phyloP scores from a whole-genome alignment of 2,329 filamentous ascomycete genomes.

The Hypoxylon sp. region DNA sequence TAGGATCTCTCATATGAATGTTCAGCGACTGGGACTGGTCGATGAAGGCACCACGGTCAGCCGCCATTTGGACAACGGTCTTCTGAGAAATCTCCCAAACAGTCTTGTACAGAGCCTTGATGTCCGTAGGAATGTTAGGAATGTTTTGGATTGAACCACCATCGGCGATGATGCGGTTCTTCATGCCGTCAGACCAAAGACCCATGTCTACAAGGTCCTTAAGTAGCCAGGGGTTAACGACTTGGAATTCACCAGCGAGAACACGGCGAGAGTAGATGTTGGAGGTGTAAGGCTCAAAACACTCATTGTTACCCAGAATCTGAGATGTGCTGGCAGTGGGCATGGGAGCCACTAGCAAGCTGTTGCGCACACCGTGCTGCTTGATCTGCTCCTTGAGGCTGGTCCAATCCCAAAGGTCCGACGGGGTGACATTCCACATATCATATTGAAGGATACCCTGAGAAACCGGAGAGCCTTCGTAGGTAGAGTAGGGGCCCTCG shows the following conservation, averaged over 20 bases:
- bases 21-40: constrained; percentile 99
- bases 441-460: constrained; percentile 97
- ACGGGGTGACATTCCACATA: constrained; percentile 96
- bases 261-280: constrained; percentile 99
- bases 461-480: constrained; percentile 92
- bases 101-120: constrained; percentile 98
- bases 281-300: constrained; percentile 99
- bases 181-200: constrained; percentile 99
- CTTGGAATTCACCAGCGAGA: constrained; percentile 97
- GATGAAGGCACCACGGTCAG: constrained; percentile 97
- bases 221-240: constrained; percentile 98
- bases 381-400: constrained; percentile 90
- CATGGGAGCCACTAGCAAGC: constrained; percentile 94
- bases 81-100: constrained; percentile 99
- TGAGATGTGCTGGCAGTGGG: constrained; percentile 97
- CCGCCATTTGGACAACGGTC: constrained; percentile 95
- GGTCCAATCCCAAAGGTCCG: constrained; percentile 97
- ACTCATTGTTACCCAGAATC: constrained; percentile 99
- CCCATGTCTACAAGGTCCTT: constrained; percentile 99
- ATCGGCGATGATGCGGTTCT: constrained; percentile 99
- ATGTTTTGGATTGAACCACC: constrained; percentile 97
- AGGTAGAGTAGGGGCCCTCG: constrained; percentile 87
- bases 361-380: constrained; percentile 94
- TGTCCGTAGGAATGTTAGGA: constrained; percentile 93
- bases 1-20: constrained; percentile 99